Evolutionary conservation across 345 rosid species (phyloP).

Genomic region (Sonneratia caseolaris): DNA sequence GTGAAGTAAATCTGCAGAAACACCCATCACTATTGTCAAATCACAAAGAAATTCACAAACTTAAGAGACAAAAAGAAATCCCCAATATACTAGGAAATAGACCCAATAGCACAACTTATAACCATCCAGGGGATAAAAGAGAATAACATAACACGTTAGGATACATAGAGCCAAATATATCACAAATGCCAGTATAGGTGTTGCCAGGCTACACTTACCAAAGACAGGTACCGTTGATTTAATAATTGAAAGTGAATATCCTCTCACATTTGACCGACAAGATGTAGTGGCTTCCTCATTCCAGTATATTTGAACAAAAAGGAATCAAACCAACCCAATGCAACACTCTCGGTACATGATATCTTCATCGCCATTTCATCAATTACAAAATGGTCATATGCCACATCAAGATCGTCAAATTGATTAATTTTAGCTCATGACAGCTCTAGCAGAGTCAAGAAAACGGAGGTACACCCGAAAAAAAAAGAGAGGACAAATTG

Average conservation of each 20-base stretch:
- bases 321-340: not conserved
- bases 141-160: not conserved
- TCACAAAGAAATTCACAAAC: not conserved
- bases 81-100: not conserved
- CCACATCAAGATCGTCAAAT: not conserved
- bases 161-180: too few relatives aligned
- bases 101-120: not conserved
- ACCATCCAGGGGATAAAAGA: not conserved
- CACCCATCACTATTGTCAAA: conserved; percentile 1
- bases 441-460: not conserved
- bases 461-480: not conserved
- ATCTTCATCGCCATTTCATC: not conserved
- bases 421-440: not conserved
- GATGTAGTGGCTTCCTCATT: not conserved
- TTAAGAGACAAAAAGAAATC: conserved; percentile 2
- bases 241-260: not conserved
- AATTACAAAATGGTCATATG: not conserved
- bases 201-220: too few relatives aligned
- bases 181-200: too few relatives aligned
- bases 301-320: not conserved
- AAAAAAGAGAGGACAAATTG: too few relatives aligned
- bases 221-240: too few relatives aligned
- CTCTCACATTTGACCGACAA: not conserved
- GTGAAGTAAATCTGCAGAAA: conserved; percentile 82
- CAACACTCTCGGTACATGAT: not conserved